Conservation (phyloP, 441 rosid species). For the Macaranga tanarius region DNA sequence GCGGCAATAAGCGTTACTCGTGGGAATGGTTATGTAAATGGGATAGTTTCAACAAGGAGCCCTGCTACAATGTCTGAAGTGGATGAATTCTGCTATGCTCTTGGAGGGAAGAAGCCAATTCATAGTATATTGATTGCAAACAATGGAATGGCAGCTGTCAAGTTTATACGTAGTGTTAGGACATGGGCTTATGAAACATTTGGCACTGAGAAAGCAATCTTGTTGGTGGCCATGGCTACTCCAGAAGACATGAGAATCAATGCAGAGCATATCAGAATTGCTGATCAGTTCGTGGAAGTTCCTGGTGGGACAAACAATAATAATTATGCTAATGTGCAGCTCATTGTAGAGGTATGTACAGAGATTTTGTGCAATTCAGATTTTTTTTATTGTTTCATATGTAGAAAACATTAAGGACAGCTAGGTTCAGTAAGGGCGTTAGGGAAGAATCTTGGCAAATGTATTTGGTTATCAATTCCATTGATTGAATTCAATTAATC, state of each 20-base stretch:
- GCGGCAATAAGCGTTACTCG: constrained; percentile 41
- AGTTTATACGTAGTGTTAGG: constrained; percentile 93
- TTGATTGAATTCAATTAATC: constrained; percentile 2
- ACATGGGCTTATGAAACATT: constrained; percentile 99
- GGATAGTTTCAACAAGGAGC: constrained; percentile 53
- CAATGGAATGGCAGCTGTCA: constrained; percentile 99
- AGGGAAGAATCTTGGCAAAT: background rate
- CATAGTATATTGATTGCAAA: constrained; percentile 93
- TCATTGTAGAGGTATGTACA: constrained; percentile 88
- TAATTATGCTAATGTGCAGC: constrained; percentile 99
- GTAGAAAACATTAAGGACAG: background rate
- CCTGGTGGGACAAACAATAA: constrained; percentile 99
- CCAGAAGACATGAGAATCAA: constrained; percentile 99
- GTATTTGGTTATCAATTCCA: constrained; percentile 1
- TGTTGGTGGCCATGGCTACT: constrained; percentile 99
- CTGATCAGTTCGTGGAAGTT: constrained; percentile 99
- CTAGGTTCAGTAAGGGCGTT: constrained; percentile 6
- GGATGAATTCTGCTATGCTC: constrained; percentile 80
- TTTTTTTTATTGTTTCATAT: constrained; percentile 16
- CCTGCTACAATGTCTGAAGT: constrained; percentile 64
- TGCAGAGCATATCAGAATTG: constrained; percentile 98
- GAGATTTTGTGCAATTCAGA: background rate
- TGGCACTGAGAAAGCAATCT: constrained; percentile 92
- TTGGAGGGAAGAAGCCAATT: constrained; percentile 82
- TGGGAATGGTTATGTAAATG: constrained; percentile 57